Conservation (phyloP, 2,329 filamentous ascomycete genomes). For the Dissoconium aciculare region DNA sequence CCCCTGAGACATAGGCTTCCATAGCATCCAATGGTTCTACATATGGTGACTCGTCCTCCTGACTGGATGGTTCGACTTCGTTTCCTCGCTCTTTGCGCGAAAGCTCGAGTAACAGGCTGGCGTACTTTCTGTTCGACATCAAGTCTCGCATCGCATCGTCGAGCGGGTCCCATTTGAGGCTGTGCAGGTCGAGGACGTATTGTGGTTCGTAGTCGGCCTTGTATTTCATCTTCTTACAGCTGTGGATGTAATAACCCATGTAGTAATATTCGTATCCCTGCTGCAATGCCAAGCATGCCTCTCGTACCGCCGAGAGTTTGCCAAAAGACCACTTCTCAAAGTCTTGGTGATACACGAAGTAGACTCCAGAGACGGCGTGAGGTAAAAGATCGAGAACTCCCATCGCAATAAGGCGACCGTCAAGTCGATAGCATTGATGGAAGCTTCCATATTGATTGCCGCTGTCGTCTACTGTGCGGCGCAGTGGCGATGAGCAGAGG, state of each 20-base stretch:
- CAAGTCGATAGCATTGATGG: slow-evolving; percentile 59
- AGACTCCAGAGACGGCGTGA: slow-evolving; percentile 63
- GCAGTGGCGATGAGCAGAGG: slow-evolving; percentile 54
- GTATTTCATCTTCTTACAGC: slow-evolving; percentile 69
- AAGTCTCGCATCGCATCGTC: slow-evolving; percentile 22
- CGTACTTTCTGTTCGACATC: slow-evolving; percentile 43
- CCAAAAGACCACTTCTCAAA: slow-evolving; percentile 56
- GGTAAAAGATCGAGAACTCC: slow-evolving; percentile 65
- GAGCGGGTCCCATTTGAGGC: slow-evolving; percentile 19
- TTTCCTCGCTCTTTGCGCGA: slow-evolving; percentile 22
- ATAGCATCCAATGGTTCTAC: slow-evolving; percentile 16
- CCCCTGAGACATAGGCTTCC: slow-evolving; percentile 22
- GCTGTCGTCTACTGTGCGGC: slow-evolving; percentile 32
- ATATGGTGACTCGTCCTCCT: slow-evolving; percentile 11
- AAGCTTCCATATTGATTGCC: slow-evolving; percentile 53
- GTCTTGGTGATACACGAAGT: slow-evolving; percentile 68
- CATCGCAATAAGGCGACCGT: slow-evolving; percentile 60
- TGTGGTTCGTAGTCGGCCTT: slow-evolving; percentile 68
- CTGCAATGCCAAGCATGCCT: slow-evolving; percentile 56
- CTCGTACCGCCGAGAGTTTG: slow-evolving; percentile 59
- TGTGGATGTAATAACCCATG: slow-evolving; percentile 71
- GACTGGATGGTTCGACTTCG: slow-evolving; percentile 9
- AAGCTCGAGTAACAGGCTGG: no score
- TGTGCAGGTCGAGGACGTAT: slow-evolving; percentile 52
- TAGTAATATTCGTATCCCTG: slow-evolving; percentile 63